Base-by-base conservation (phyloP, 2,329 filamentous ascomycete genomes). In the Diaporthe sp. region DNA sequence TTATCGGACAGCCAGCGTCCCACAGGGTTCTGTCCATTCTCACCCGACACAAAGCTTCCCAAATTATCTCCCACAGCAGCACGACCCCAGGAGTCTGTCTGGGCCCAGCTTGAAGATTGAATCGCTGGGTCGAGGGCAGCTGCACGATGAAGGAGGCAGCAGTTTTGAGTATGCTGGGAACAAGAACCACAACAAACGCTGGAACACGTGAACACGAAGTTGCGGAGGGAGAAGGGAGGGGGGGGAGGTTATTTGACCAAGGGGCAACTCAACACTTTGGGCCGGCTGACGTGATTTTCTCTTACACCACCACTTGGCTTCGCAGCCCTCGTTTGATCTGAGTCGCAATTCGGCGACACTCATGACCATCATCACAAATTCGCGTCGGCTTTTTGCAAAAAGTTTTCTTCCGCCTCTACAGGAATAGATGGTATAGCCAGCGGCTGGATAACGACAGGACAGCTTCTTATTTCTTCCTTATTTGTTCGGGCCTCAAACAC, bases 1-100 rank as follows among this genome's bases (percentile, higher is more conserved):
- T 17, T 83, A 80, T 55, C 80, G 82, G 3, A 74, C 79, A 9
- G 75, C 78, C 5, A 76, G 72, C 28, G 77, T 83, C 22, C 61
- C 77, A 1, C 75, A 78, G 17, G 76, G 76, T 1, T 31, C 76
- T 2, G 78, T 80, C 15, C 76, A 76, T 37, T 53, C 76, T 7
- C 79, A 80, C 8, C 44, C 67, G 39, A 75, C 75, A 25, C 75
- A 75, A 15, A 42, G 77, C 1, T 81, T 80, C 44, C 71, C 78
- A 12, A 78, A 77, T 44, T 80, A 78, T 37, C 71, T 79, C 39
- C 28, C 77, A 28, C 3, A 78, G 75, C 65, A 70, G 25, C 76
- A 78, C 17, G 79, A 79, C 39, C 37, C 75, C 1, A 61, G 79
- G 7, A 58, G 31, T 8, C 31, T 79, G 55, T 49, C 77, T 4